These are phyloP conservation scores for Thalia dealbata DNA, from an alignment of 176 grass and related monocot species.

Conservation along the genomic window DNA sequence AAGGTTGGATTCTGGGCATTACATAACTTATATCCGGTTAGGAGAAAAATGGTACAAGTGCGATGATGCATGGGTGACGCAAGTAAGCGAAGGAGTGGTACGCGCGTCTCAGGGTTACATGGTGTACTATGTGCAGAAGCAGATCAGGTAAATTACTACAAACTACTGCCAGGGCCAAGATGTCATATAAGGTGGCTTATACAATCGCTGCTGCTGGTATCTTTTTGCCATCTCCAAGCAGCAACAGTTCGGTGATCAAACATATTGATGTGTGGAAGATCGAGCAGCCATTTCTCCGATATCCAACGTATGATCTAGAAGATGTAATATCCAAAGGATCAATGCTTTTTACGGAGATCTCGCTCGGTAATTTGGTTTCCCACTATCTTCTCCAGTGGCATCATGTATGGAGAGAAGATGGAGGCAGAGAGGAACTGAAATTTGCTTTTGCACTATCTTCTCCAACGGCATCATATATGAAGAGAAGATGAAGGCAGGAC, in stretches of 20 bases:
- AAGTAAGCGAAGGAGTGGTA: slow-evolving; percentile 15
- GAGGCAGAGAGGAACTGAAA: not conserved
- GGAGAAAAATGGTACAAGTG: slow-evolving; percentile 18
- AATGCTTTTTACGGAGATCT: not conserved
- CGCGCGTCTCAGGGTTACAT: slow-evolving; percentile 25
- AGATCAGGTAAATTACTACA: not conserved
- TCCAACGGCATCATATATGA: not conserved
- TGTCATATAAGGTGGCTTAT: not conserved
- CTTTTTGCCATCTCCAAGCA: not conserved
- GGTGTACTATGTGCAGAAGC: slow-evolving; percentile 27
- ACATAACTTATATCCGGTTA: slow-evolving; percentile 18
- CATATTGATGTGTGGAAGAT: not conserved
- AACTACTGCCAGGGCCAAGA: not conserved
- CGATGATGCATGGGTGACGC: slow-evolving; percentile 22
- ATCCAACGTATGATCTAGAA: not conserved
- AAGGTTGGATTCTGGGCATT: slow-evolving; percentile 19
- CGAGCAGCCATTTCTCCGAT: not conserved
- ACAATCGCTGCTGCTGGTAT: not conserved
- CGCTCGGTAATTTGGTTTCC: not conserved
- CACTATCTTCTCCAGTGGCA: not conserved
- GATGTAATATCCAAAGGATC: not conserved
- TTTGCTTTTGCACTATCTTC: not conserved
- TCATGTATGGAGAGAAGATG: not conserved
- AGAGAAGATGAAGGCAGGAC: not conserved
- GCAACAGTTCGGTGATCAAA: not conserved